Evolutionary conservation across 129 eudicot genomes (phyloP), one percentile per base, ranked within the genome.

Genomic region (Arctium minus): DNA sequence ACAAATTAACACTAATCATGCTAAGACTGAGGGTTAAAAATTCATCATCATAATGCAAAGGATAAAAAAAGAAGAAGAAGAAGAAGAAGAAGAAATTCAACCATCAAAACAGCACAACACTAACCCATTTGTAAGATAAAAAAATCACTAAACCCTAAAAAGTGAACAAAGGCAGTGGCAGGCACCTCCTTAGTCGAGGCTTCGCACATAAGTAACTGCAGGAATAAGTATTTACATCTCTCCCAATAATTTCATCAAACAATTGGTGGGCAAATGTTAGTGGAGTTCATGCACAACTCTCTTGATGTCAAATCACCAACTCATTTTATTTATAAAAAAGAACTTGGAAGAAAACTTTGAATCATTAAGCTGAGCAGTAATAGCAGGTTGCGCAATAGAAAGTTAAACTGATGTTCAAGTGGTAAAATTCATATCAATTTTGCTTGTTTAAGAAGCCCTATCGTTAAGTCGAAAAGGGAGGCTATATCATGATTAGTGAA

Each of bases 181-280:
- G 56, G 56, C 17, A 50, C 62, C 62, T 56, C 71, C 10, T 56
- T 33, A 13, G 37, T 77, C 11, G 62, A 40, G 62, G 77, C 77
- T 44, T 44, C 65, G 10, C 62, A 5, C 2, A 0, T 22, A 22
- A 22, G 27, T 22, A 22, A 22, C 73, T 22, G 37, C 12, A 78
- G 22, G 38, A 38, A 36, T 29, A 3, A 71, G 0, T 18, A 64
- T 39, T 62, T 50, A 53, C 40, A 65, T 42, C 36, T 44, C 80
- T 40, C 17, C 33, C 80, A 64, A 74, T 80, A 73, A 81, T 82
- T 82, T 82, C 69, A 75, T 74, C 85, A 75, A 62, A 75, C 76
- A 82, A 18, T 67, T 39, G 80, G 76, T 67, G 75, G 69, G 70
- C 70, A 64, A 40, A 74, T 7, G 36, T 78, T 31, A 71, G 75